These are phyloP conservation scores for Cercospora brassicicola DNA, from an alignment of 2,329 filamentous ascomycete genomes.

Conservation along the genomic window DNA sequence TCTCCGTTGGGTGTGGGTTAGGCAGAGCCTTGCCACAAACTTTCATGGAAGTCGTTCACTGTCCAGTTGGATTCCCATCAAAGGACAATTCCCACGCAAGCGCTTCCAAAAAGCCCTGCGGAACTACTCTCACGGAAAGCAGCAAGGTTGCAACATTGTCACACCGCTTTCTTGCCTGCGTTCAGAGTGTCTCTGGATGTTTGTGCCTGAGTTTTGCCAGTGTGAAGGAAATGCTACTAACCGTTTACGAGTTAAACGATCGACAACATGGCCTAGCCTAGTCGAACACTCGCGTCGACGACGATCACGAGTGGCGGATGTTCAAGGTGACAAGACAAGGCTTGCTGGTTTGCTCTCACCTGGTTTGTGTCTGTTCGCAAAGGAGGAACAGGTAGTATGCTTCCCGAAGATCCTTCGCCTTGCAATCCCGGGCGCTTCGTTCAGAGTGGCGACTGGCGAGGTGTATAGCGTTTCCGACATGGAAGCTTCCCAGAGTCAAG, in stretches of 20 bases:
- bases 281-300: background rate
- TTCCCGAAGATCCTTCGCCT: background rate
- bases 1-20: background rate
- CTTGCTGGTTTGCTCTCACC: constrained; percentile 1
- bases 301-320: background rate
- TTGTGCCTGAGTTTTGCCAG: background rate
- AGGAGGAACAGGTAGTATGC: background rate
- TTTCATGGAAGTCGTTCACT: background rate
- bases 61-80: background rate
- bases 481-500: background rate
- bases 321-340: background rate
- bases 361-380: background rate
- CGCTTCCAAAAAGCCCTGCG: background rate
- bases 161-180: background rate
- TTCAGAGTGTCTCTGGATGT: background rate
- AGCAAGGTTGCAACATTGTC: background rate
- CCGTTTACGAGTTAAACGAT: background rate
- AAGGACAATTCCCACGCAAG: background rate
- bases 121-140: background rate
- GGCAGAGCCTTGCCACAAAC: background rate
- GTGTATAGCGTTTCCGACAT: background rate
- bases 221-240: background rate
- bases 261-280: background rate
- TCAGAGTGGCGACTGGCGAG: background rate
- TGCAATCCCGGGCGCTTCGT: background rate